Conservation (phyloP, 805 yeast genomes). For the Tetrapisispora phaffii region DNA sequence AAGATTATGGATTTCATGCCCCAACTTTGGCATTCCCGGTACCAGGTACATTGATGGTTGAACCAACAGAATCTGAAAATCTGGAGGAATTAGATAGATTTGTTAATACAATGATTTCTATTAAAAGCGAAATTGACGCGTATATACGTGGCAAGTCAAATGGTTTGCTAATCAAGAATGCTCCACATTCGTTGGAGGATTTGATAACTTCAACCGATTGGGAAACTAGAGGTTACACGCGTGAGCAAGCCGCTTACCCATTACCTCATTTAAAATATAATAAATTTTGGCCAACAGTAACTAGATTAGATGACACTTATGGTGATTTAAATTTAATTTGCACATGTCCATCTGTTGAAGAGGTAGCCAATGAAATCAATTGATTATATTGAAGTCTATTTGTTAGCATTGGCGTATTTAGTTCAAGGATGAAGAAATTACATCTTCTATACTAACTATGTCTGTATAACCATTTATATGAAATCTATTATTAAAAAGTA, state of each 20-base stretch:
- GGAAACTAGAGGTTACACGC: conserved; percentile 75
- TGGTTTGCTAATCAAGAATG: conserved; percentile 68
- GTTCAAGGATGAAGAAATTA: neutral
- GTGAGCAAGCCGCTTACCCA: conserved; percentile 92
- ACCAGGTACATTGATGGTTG: conserved; percentile 94
- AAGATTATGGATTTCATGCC: conserved; percentile 97
- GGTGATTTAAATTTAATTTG: conserved; percentile 91
- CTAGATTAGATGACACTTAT: conserved; percentile 87
- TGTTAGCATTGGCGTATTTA: neutral
- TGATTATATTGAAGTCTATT: neutral
- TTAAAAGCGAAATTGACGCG: conserved; percentile 71
- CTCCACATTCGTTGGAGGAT: conserved; percentile 87
- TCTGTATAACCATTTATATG: neutral
- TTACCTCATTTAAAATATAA: conserved; percentile 57
- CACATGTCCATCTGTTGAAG: conserved; percentile 84
- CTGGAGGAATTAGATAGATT: conserved; percentile 83
- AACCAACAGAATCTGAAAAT: conserved; percentile 94
- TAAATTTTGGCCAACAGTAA: conserved; percentile 93
- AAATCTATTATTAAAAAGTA: neutral
- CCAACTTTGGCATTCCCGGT: conserved; percentile 99
- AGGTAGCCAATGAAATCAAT: conserved; percentile 35
- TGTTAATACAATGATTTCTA: conserved; percentile 75
- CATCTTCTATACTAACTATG: neutral
- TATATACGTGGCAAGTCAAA: conserved; percentile 55
- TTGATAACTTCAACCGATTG: conserved; percentile 61